Percentiles rank a stretch among this genome's conserved stretches.
Conservation (phyloP, 257 asterid species). For the Gentiana straminea region DNA sequence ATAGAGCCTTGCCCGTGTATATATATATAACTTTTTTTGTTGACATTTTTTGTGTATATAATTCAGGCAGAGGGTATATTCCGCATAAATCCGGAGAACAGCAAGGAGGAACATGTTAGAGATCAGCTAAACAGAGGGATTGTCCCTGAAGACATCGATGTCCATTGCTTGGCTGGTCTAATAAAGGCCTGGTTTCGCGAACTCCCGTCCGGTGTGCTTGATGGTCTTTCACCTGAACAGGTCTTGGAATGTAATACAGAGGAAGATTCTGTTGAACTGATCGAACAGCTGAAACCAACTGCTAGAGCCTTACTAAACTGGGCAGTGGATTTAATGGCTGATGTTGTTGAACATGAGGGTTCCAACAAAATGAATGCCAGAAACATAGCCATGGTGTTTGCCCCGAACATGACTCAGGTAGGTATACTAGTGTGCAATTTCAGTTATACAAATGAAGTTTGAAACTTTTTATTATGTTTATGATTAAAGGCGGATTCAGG, state of each 20-base stretch:
- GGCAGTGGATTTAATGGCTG: conserved; percentile 97
- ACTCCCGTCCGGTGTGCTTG: conserved; percentile 84
- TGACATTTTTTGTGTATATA: conserved; percentile 3
- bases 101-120: conserved; percentile 82
- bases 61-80: conserved; percentile 91
- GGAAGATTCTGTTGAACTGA: conserved; percentile 61
- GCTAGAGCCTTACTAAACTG: conserved; percentile 73
- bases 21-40: too few relatives aligned
- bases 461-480: too few relatives aligned
- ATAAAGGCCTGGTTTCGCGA: conserved; percentile 97
- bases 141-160: conserved; percentile 84
- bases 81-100: conserved; percentile 91
- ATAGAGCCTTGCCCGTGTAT: too few relatives aligned
- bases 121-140: conserved; percentile 82
- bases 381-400: conserved; percentile 92
- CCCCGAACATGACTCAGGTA: conserved; percentile 98
- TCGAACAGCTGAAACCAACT: conserved; percentile 69
- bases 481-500: too few relatives aligned
- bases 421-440: not conserved
- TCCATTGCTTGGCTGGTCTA: conserved; percentile 86
- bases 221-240: conserved; percentile 79
- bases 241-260: conserved; percentile 71
- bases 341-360: conserved; percentile 85
- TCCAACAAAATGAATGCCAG: conserved; percentile 93
- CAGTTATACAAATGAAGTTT: too few relatives aligned